Base-by-base conservation (phyloP, 805 yeast genomes). In the Peterozyma xylosa region DNA sequence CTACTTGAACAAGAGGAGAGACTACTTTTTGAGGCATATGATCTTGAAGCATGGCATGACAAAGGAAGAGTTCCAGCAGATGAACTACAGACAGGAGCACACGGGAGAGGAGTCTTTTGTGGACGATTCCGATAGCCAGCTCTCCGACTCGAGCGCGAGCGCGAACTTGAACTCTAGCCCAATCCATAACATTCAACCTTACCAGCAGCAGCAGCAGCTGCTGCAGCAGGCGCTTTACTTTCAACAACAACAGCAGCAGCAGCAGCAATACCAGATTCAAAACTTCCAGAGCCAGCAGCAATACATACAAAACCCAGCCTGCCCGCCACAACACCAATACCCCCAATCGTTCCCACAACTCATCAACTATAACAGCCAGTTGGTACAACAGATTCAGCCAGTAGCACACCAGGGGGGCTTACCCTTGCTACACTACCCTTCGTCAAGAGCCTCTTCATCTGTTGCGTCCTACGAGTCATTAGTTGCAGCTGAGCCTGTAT, bases 21-120 rank as follows among this genome's bases (percentile, higher is more conserved):
- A 42, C 34, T 42, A 42, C 30, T 42, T 42, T 13, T 37, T 37
- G 29, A 37, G 45, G 33, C 45, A 42, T 17, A 42, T 42, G 45
- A 37, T 42, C 3, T 33, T 42, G n/a, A 42, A 42, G 29, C 45
- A 42, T 38, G 41, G 41, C 14, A 42, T 42, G 45, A n/a, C 38
- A 3, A 30, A 34, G 16, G 45, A 42, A 10, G 45, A 37, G 29
- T 42, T 42, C 41, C 33, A 33, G 18, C 11, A 34, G 11, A 42
- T 33, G 17, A 38, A 42, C 33, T 42, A 42, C 17, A 33, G 21
- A 15, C 45, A 42, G 30, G 41, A 42, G 33, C 37, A 37, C 30
- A 15, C 38, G 36, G 11, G 15, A 18, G n/a, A 30, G 41, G 17
- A 17, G 35, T 30, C 35, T 30, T 7, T 29, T 5, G 35, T 30